Evolutionary conservation across 768 basidiomycete genomes (phyloP).

Genomic region (Suillus americanus): DNA sequence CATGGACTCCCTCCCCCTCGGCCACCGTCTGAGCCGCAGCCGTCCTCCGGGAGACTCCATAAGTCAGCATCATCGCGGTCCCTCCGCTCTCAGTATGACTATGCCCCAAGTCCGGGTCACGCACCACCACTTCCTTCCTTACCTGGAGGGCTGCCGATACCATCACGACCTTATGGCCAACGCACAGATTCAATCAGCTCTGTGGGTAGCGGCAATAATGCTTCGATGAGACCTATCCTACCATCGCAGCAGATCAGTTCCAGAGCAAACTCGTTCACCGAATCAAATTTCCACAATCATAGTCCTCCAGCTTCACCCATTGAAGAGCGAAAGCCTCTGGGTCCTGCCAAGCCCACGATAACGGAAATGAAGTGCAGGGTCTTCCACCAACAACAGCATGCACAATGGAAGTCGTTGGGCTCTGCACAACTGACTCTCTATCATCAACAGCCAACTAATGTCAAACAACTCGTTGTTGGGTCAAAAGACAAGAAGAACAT

Average conservation of each 20-base stretch:
- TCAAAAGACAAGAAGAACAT: conserved; percentile 71
- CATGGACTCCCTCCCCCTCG: conserved; percentile 31
- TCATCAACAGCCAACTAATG: conserved; percentile 77
- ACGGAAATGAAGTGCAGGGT: conserved; percentile 98
- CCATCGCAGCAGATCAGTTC: conserved; percentile 62
- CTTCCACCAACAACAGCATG: conserved; percentile 92
- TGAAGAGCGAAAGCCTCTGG: conserved; percentile 50
- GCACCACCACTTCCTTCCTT: conserved; percentile 40
- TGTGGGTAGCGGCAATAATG: conserved; percentile 13
- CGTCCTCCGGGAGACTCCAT: conserved; percentile 30
- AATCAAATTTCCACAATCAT: conserved; percentile 59
- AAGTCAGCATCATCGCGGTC: conserved; percentile 63
- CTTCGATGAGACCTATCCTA: conserved; percentile 52
- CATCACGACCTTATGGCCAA: conserved; percentile 24
- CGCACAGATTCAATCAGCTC: conserved; percentile 20
- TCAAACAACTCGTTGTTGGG: conserved; percentile 96
- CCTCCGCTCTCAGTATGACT: conserved; percentile 52
- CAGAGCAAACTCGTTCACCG: conserved; percentile 50
- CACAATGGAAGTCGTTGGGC: conserved; percentile 97
- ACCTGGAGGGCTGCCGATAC: conserved; percentile 32
- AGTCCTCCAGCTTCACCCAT: conserved; percentile 87
- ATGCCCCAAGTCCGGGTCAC: conserved; percentile 29
- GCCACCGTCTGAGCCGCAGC: conserved; percentile 48
- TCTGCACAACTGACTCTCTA: conserved; percentile 87
- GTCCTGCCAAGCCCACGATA: conserved; percentile 74